These are phyloP conservation scores for Dothistroma septosporum DNA, from an alignment of 2,329 filamentous ascomycete genomes.

Conservation along the genomic window DNA sequence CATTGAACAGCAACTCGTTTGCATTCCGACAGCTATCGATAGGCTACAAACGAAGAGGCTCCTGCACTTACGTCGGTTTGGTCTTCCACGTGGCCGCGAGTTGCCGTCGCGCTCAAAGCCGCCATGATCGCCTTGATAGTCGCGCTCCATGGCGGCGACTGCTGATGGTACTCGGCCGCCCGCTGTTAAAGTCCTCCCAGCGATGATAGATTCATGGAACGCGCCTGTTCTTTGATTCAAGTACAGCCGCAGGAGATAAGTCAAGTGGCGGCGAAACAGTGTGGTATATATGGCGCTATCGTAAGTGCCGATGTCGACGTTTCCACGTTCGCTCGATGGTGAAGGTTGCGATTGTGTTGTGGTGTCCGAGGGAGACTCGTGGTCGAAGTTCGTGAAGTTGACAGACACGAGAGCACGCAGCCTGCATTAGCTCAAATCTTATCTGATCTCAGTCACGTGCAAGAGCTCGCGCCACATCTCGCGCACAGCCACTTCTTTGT, in stretches of 20 bases:
- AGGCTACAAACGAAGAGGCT: conserved; percentile 10
- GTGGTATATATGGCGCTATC: neutral
- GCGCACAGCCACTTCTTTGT: no score
- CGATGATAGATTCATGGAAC: neutral
- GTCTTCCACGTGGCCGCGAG: conserved; percentile 22
- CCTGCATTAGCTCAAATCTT: neutral
- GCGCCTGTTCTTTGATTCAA: neutral
- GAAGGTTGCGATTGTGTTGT: neutral
- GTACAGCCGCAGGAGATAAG: neutral
- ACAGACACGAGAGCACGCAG: neutral
- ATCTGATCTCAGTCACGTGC: neutral
- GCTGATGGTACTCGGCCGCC: neutral
- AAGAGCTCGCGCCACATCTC: neutral
- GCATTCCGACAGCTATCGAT: conserved; percentile 17
- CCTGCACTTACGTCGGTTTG: conserved; percentile 23
- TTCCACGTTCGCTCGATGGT: neutral
- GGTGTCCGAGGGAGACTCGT: neutral
- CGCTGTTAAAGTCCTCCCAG: neutral
- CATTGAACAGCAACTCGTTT: conserved; percentile 8
- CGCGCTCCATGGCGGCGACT: conserved; percentile 28
- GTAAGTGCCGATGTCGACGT: neutral
- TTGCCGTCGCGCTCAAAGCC: conserved; percentile 21
- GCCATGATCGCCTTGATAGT: conserved; percentile 25
- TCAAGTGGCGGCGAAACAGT: neutral
- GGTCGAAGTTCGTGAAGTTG: neutral